phyloP scores from a whole-genome alignment of 1,284 basidiomycete species.

The Taiwanofungus camphoratus region DNA sequence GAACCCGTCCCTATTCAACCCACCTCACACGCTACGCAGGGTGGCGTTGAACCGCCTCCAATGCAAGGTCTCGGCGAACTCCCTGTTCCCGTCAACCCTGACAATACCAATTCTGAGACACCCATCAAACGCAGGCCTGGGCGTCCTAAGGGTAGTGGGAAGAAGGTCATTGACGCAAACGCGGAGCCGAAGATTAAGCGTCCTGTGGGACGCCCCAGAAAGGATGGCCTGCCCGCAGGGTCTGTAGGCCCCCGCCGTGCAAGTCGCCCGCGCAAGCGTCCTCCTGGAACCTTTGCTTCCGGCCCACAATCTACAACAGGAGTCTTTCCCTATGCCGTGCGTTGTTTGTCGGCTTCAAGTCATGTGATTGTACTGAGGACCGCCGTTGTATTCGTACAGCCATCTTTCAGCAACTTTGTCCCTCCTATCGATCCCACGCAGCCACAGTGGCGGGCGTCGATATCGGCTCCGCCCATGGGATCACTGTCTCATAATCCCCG shows the following conservation, averaged over 20 bases:
- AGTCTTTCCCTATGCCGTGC: constrained; percentile 19
- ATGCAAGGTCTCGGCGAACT: constrained; percentile 10
- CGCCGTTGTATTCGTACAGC: constrained; percentile 7
- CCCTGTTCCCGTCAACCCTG: constrained; percentile 11
- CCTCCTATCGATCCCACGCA: constrained; percentile 4
- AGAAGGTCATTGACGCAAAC: constrained; percentile 39
- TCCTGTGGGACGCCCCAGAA: constrained; percentile 50
- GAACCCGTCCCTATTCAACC: not conserved
- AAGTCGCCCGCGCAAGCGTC: constrained; percentile 35
- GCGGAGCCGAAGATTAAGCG: constrained; percentile 41
- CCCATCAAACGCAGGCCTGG: constrained; percentile 36
- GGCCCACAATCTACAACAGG: constrained; percentile 18
- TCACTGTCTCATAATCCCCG: constrained; percentile 16
- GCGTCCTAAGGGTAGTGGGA: constrained; percentile 49
- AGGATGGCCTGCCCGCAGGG: constrained; percentile 54
- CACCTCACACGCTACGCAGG: not conserved
- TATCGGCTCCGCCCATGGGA: constrained; percentile 32
- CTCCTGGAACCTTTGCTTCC: constrained; percentile 30
- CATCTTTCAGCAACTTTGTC: constrained; percentile 16
- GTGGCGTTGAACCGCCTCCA: constrained; percentile 8
- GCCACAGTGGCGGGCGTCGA: constrained; percentile 23
- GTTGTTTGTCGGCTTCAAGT: constrained; percentile 5
- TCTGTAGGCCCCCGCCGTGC: constrained; percentile 35
- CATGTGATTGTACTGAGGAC: constrained; percentile 1
- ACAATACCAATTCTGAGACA: constrained; percentile 18